Conservation (phyloP, 2,329 filamentous ascomycete species). For the Colletotrichum filicis region DNA sequence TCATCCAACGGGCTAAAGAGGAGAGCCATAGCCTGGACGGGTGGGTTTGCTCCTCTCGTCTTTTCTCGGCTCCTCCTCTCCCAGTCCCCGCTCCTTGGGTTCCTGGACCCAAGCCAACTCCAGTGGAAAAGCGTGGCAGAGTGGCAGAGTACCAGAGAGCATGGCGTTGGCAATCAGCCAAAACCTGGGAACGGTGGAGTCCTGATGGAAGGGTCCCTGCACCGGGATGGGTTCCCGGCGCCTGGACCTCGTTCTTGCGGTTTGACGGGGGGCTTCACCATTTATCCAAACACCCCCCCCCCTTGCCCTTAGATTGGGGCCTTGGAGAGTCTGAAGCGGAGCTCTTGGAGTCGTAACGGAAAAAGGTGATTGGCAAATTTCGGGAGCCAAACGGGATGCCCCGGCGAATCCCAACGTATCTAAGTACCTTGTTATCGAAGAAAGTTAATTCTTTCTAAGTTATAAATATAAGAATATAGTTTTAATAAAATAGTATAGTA, state of each 20-base stretch:
- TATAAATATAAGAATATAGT: too few relatives aligned
- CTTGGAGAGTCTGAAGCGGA: not conserved
- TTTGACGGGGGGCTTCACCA: not conserved
- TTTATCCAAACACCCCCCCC: not conserved
- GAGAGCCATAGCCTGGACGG: not conserved
- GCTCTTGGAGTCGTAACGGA: not conserved
- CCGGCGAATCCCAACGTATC: conserved; percentile 24
- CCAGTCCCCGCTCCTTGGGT: not conserved
- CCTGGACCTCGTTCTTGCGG: conserved; percentile 8
- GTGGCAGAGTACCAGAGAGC: not conserved
- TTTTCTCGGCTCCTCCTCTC: not conserved
- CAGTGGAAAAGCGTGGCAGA: too few relatives aligned
- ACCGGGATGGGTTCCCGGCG: conserved; percentile 19
- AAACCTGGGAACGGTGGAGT: not conserved
- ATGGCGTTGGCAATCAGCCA: not conserved
- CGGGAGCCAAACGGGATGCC: conserved; percentile 19
- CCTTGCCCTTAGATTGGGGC: not conserved
- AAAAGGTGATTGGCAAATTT: conserved; percentile 11
- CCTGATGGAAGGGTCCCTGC: conserved; percentile 6
- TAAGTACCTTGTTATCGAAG: too few relatives aligned
- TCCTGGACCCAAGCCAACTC: conserved; percentile 14
- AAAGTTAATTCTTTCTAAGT: too few relatives aligned
- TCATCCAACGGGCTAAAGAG: not conserved
- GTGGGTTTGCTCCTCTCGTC: too few relatives aligned
- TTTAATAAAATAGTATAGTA: too few relatives aligned